Evolutionary conservation across 129 eudicot species (phyloP).

Genomic region (Ambrosia trifida): DNA sequence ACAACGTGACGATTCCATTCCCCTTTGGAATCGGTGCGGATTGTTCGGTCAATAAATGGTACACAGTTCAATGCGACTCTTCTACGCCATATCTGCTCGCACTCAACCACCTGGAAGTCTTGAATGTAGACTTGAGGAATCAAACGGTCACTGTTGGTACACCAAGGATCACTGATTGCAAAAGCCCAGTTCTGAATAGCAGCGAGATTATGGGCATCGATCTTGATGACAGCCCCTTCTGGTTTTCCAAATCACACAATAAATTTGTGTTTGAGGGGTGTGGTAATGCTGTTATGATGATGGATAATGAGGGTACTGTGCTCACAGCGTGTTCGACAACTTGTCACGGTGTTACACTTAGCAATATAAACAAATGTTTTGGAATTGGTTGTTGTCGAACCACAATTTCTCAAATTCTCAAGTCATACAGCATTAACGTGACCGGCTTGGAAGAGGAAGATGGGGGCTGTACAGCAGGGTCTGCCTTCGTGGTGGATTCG

Average conservation of each 20-base stretch:
- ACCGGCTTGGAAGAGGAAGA: background rate
- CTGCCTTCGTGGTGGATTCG: slow-evolving; percentile 2
- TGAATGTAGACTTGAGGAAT: background rate
- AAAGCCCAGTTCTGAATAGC: background rate
- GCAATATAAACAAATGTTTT: background rate
- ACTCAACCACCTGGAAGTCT: background rate
- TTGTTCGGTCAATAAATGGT: slow-evolving; percentile 25
- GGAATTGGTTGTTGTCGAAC: slow-evolving; percentile 31
- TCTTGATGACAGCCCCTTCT: slow-evolving; percentile 14
- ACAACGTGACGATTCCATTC: slow-evolving; percentile 19
- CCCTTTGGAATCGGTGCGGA: background rate
- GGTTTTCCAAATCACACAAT: slow-evolving; percentile 22
- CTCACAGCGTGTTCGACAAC: slow-evolving; percentile 27
- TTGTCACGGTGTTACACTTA: background rate
- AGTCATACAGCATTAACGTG: background rate
- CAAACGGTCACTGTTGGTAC: slow-evolving; percentile 15
- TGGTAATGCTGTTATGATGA: slow-evolving; percentile 8
- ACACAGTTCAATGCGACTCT: slow-evolving; percentile 22
- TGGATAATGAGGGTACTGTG: background rate
- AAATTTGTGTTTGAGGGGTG: slow-evolving; percentile 15
- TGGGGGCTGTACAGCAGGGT: slow-evolving; percentile 17
- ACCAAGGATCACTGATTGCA: slow-evolving; percentile 20
- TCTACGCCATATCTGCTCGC: slow-evolving; percentile 17
- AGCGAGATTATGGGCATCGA: background rate
- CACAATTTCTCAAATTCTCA: background rate